phyloP scores from a whole-genome alignment of 1,284 basidiomycete genomes.

The Ceratobasidium sp. region DNA sequence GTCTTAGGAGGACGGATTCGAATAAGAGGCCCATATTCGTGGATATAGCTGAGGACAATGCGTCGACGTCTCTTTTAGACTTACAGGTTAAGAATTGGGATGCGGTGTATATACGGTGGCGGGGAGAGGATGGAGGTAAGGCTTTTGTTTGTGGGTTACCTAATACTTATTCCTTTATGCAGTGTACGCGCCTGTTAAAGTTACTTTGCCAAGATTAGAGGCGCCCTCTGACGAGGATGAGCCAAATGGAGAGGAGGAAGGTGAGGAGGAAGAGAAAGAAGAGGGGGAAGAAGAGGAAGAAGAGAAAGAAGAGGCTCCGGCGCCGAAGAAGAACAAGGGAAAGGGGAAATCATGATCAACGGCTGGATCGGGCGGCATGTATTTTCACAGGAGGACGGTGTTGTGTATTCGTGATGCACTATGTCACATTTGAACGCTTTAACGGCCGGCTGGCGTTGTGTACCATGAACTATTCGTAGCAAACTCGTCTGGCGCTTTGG shows the following conservation, averaged over 20 bases:
- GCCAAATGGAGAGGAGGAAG: constrained; percentile 33
- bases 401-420: background rate
- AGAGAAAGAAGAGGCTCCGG: constrained; percentile 27
- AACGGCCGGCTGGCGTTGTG: constrained; percentile 49
- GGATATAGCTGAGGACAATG: constrained; percentile 25
- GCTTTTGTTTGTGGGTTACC: background rate
- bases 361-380: background rate
- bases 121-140: constrained; percentile 23
- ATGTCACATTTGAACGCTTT: background rate
- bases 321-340: constrained; percentile 1
- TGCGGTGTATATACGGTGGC: constrained; percentile 26
- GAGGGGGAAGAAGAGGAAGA: constrained; percentile 38
- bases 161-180: background rate
- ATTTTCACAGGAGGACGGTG: background rate
- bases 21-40: background rate
- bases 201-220: constrained; percentile 18
- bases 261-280: constrained; percentile 28
- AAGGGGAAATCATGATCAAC: constrained; percentile 7
- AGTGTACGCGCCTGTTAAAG: constrained; percentile 31
- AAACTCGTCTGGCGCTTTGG: constrained; percentile 74
- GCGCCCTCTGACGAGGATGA: constrained; percentile 42
- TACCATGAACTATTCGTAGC: constrained; percentile 81
- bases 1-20: background rate
- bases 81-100: constrained; percentile 21
- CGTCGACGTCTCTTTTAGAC: constrained; percentile 7